Percentiles rank a stretch among this genome's conserved stretches.
Evolutionary conservation across 768 basidiomycete species (phyloP).

Genomic region (Butyriboletus loyo): DNA sequence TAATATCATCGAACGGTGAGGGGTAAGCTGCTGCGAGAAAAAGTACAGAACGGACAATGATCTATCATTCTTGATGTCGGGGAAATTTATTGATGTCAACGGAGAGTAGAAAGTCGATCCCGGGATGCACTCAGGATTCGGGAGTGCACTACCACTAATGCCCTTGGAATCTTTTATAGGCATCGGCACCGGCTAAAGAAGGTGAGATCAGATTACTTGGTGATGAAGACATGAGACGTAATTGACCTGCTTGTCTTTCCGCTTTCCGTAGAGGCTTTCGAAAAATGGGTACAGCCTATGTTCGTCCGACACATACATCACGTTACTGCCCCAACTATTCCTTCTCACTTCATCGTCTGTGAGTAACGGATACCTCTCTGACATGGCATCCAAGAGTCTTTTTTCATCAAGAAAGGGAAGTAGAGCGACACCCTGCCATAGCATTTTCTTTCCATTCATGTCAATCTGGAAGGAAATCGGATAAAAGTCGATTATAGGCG

Average conservation of each 20-base stretch:
- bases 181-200: slow-evolving; percentile 65
- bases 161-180: slow-evolving; percentile 70
- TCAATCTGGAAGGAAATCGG: slow-evolving; percentile 90
- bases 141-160: slow-evolving; percentile 73
- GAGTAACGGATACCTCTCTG: slow-evolving; percentile 56
- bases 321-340: slow-evolving; percentile 82
- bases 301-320: slow-evolving; percentile 79
- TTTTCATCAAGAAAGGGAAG: slow-evolving; percentile 92
- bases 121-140: slow-evolving; percentile 87
- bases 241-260: slow-evolving; percentile 71
- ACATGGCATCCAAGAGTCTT: slow-evolving; percentile 83
- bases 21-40: slow-evolving; percentile 83
- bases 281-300: slow-evolving; percentile 86
- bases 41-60: slow-evolving; percentile 85
- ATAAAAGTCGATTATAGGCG: slow-evolving; percentile 96
- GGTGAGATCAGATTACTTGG: slow-evolving; percentile 13
- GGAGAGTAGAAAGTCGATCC: slow-evolving; percentile 87
- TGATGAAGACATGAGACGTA: background rate
- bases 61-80: slow-evolving; percentile 83
- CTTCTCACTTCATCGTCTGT: slow-evolving; percentile 79
- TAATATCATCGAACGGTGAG: slow-evolving; percentile 82
- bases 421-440: slow-evolving; percentile 97
- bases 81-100: slow-evolving; percentile 53
- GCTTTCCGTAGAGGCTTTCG: slow-evolving; percentile 87
- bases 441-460: slow-evolving; percentile 99